Evolutionary conservation across 306 rosid genomes (phyloP).

Genomic region (Glycyrrhiza uralensis): DNA sequence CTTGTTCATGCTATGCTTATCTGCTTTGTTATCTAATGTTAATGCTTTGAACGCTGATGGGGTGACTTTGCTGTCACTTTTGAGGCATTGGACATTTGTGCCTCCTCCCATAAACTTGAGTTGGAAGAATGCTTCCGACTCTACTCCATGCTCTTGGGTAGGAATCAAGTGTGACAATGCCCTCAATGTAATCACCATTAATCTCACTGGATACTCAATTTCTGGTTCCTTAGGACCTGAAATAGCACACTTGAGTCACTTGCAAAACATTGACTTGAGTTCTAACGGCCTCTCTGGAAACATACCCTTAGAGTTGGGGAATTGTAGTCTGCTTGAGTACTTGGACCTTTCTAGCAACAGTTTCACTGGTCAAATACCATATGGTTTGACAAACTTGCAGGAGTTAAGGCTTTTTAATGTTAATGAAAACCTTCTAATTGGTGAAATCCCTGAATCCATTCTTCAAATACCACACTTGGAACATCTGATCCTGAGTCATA

Average conservation of each 20-base stretch:
- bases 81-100: constrained; percentile 37
- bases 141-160: constrained; percentile 64
- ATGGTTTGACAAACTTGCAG: constrained; percentile 26
- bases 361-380: constrained; percentile 43
- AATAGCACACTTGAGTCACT: constrained; percentile 38
- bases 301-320: constrained; percentile 42
- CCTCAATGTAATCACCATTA: constrained; percentile 33
- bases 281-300: constrained; percentile 36
- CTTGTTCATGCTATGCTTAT: constrained; percentile 28
- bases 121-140: constrained; percentile 68
- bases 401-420: not conserved
- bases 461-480: constrained; percentile 38
- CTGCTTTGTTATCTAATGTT: constrained; percentile 3
- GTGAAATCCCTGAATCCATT: constrained; percentile 48
- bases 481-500: constrained; percentile 28
- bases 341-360: constrained; percentile 49
- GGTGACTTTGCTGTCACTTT: constrained; percentile 43
- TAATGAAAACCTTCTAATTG: constrained; percentile 32
- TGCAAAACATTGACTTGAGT: constrained; percentile 40
- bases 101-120: constrained; percentile 39
- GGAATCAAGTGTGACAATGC: constrained; percentile 54
- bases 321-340: constrained; percentile 41
- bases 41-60: constrained; percentile 53
- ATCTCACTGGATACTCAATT: constrained; percentile 42
- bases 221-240: constrained; percentile 56